Percentiles rank a stretch among this genome's conserved stretches.
Conservation (phyloP, 176 grass and related monocot genomes). For the Avena insularis region DNA sequence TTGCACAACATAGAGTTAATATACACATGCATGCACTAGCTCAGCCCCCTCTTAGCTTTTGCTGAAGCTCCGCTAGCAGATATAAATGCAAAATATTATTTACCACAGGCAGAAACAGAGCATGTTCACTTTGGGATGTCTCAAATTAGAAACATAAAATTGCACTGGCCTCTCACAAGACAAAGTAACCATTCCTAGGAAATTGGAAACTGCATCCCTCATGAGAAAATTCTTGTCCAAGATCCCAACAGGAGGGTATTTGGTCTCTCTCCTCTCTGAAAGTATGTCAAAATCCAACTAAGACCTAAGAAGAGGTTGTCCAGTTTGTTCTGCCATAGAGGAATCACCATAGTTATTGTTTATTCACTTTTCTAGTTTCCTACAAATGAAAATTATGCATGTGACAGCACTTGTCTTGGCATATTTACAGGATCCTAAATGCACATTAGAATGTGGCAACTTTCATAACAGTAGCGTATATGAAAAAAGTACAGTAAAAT, state of each 20-base stretch:
- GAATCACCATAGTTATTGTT: not conserved
- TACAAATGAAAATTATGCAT: conserved; percentile 14
- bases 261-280: not conserved
- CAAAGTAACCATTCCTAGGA: conserved; percentile 19
- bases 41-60: not conserved
- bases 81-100: conserved; percentile 18
- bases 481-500: conserved; percentile 32
- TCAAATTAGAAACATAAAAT: not conserved
- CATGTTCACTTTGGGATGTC: not conserved
- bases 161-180: not conserved
- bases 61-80: conserved; percentile 8
- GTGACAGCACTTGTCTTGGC: not conserved
- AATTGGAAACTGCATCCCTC: not conserved
- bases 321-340: not conserved
- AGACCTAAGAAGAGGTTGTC: not conserved
- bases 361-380: not conserved
- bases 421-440: conserved; percentile 9
- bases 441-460: not conserved
- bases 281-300: conserved; percentile 19
- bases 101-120: not conserved
- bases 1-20: not conserved
- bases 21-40: not conserved
- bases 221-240: not conserved
- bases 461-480: not conserved
- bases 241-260: conserved; percentile 29